Evolutionary conservation across 805 yeast genomes (phyloP).

Genomic region (Wickerhamomyces bisporus): DNA sequence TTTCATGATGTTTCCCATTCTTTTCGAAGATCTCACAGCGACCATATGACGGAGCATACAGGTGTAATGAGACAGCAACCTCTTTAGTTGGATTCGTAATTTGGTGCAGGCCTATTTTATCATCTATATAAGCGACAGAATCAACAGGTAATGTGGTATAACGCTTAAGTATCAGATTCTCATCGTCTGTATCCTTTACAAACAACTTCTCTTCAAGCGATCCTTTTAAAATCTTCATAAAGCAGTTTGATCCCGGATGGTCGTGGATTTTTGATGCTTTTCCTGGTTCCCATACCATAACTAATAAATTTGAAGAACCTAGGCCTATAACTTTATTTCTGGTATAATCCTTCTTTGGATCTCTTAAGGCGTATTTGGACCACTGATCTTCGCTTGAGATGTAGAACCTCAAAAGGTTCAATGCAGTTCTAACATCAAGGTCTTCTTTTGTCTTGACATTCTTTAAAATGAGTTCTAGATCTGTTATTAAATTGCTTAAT

Average conservation of each 20-base stretch:
- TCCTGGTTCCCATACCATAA: constrained; percentile 43
- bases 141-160: constrained; percentile 17
- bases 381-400: constrained; percentile 34
- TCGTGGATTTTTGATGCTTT: constrained; percentile 41
- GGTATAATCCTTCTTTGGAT: constrained; percentile 32
- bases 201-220: constrained; percentile 11
- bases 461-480: constrained; percentile 2
- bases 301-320: constrained; percentile 37
- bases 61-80: constrained; percentile 37
- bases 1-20: constrained; percentile 1
- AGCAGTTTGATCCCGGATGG: constrained; percentile 45
- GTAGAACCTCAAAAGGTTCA: constrained; percentile 22
- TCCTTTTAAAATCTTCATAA: constrained; percentile 40
- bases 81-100: constrained; percentile 33
- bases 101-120: constrained; percentile 41
- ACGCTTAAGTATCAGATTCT: constrained; percentile 2
- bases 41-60: constrained; percentile 34
- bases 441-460: constrained; percentile 2
- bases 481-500: constrained; percentile 5
- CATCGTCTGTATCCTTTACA: neutral
- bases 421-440: constrained; percentile 7
- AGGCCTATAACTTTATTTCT: constrained; percentile 32
- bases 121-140: constrained; percentile 41
- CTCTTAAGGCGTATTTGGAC: constrained; percentile 37
- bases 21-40: constrained; percentile 2